phyloP scores from a whole-genome alignment of 140 eudicot genomes.

The Flaveria floridana region DNA sequence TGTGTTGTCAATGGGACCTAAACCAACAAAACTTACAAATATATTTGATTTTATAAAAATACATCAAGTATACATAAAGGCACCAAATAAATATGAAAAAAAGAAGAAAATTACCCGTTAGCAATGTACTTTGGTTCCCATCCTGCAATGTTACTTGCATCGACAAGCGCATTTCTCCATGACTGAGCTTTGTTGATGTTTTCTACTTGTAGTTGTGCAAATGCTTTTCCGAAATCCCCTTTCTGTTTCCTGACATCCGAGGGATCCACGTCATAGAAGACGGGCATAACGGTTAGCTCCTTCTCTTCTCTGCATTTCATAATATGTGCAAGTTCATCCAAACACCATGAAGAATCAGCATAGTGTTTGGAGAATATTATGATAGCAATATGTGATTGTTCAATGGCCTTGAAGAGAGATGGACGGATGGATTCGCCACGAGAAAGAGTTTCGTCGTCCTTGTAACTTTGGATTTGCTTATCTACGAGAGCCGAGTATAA shows the following conservation, averaged over 20 bases:
- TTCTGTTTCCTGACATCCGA: not conserved
- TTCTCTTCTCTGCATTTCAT: not conserved
- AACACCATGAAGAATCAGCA: not conserved
- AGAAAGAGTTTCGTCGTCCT: not conserved
- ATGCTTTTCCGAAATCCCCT: not conserved
- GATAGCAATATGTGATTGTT: slow-evolving; percentile 2
- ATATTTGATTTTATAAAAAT: not conserved
- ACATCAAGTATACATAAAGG: too few species aligned
- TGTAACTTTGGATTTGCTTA: not conserved
- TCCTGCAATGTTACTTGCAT: slow-evolving; percentile 5
- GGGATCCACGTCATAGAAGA: slow-evolving; percentile 25
- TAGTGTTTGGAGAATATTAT: not conserved
- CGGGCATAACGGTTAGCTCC: not conserved
- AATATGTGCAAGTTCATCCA: slow-evolving; percentile 9
- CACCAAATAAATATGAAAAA: not conserved
- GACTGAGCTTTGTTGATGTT: not conserved
- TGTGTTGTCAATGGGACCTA: too few species aligned
- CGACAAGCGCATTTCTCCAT: slow-evolving; percentile 25
- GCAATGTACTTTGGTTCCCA: slow-evolving; percentile 5
- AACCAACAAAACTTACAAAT: too few species aligned
- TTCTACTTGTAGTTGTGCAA: slow-evolving; percentile 8
- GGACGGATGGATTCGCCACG: not conserved
- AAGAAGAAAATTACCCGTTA: not conserved
- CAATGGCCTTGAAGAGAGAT: not conserved
- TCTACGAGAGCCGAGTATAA: not conserved